A percentile compares a stretch with the other conserved stretches of the same genome.
Conservation (phyloP, 2,329 filamentous ascomycete species). For the Alternaria dauci region DNA sequence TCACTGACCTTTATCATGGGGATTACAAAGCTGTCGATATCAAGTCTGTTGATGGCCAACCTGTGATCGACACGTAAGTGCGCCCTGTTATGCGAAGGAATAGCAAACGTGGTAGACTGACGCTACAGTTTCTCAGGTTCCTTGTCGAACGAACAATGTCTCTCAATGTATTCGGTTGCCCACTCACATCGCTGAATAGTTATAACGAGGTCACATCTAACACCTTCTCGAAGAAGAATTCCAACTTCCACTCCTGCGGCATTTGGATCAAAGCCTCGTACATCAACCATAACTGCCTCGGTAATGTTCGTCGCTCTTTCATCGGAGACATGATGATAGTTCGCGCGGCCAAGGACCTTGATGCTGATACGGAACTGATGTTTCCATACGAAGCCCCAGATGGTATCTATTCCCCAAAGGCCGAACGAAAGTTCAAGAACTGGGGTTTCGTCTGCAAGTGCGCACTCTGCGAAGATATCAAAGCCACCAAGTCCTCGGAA, state of each 20-base stretch:
- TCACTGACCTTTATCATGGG: conserved; percentile 51
- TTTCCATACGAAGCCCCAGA: conserved; percentile 23
- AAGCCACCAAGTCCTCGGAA: conserved; percentile 11
- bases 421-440: conserved; percentile 10
- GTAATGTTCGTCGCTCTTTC: conserved; percentile 50
- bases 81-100: too few relatives aligned
- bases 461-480: conserved; percentile 23
- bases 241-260: conserved; percentile 34
- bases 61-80: conserved; percentile 55
- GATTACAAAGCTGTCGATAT: conserved; percentile 48
- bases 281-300: conserved; percentile 56
- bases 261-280: conserved; percentile 54
- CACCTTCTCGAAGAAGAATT: neutral
- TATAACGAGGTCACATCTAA: conserved; percentile 17
- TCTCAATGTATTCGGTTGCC: conserved; percentile 57
- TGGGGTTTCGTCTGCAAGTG: conserved; percentile 33
- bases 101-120: neutral
- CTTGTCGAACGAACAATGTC: conserved; percentile 55
- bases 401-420: neutral
- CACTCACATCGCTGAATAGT: conserved; percentile 21
- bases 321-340: conserved; percentile 53
- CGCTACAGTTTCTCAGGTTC: conserved; percentile 43
- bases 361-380: conserved; percentile 23
- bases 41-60: conserved; percentile 44
- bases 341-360: conserved; percentile 49